Evolutionary conservation across 352 stramenopile genomes (phyloP).

Genomic region (Phytophthora tubulina): DNA sequence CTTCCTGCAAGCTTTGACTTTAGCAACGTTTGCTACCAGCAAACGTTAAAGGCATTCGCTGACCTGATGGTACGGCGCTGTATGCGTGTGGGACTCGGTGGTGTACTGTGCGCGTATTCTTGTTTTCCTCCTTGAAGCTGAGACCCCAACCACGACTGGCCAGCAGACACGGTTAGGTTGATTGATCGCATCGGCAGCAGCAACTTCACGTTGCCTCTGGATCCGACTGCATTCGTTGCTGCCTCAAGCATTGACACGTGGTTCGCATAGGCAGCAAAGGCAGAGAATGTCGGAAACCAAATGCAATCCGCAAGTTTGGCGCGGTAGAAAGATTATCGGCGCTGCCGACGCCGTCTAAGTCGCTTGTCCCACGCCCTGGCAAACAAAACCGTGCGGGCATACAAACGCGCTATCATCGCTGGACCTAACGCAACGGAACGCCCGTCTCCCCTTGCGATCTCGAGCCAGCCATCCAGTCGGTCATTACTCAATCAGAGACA

Average conservation of each 20-base stretch:
- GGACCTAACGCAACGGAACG: constrained; percentile 30
- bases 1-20: too few species aligned
- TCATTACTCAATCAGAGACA: constrained; percentile 20
- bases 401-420: constrained; percentile 15
- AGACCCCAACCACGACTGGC: neutral
- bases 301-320: too few species aligned
- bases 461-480: constrained; percentile 10
- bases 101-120: neutral
- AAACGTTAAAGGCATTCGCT: too few species aligned
- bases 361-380: constrained; percentile 29
- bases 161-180: neutral
- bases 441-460: constrained; percentile 24
- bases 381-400: constrained; percentile 18
- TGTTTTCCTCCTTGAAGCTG: neutral
- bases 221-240: neutral
- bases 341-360: neutral
- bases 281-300: neutral
- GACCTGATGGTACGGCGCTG: too few species aligned
- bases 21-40: too few species aligned
- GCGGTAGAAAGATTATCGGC: constrained; percentile 10
- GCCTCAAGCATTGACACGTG: neutral
- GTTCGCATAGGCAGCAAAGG: neutral
- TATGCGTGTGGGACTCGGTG: too few species aligned
- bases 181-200: neutral
- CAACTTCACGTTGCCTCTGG: neutral